phyloP scores from a whole-genome alignment of 2,329 filamentous ascomycete species.

The Calonectria fujianensis region DNA sequence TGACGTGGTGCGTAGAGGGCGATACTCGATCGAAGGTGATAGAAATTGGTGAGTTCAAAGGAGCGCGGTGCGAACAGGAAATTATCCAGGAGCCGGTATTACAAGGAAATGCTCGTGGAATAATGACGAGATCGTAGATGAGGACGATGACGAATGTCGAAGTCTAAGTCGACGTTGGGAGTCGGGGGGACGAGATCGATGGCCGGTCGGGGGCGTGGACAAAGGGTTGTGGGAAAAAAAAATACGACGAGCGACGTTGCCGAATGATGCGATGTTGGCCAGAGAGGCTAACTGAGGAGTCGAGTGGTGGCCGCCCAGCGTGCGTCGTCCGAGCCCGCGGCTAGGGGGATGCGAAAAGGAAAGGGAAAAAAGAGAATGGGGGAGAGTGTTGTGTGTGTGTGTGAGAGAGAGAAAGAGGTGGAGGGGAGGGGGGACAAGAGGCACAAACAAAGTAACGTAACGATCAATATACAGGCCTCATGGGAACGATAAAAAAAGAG shows the following conservation, averaged over 20 bases:
- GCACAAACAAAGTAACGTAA: slow-evolving; percentile 57
- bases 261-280: slow-evolving; percentile 50
- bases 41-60: slow-evolving; percentile 51
- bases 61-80: slow-evolving; percentile 55
- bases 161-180: slow-evolving; percentile 30
- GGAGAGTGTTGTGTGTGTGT: slow-evolving; percentile 29
- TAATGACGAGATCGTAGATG: slow-evolving; percentile 47
- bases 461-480: slow-evolving; percentile 63
- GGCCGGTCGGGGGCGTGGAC: slow-evolving; percentile 43
- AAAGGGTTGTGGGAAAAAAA: slow-evolving; percentile 38
- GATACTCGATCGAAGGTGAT: slow-evolving; percentile 49
- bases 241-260: slow-evolving; percentile 36
- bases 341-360: slow-evolving; percentile 51
- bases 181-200: slow-evolving; percentile 49
- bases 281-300: slow-evolving; percentile 50
- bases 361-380: slow-evolving; percentile 45
- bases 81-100: slow-evolving; percentile 59
- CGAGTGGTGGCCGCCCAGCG: slow-evolving; percentile 53
- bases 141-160: slow-evolving; percentile 34
- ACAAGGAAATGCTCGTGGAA: slow-evolving; percentile 58
- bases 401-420: slow-evolving; percentile 36
- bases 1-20: slow-evolving; percentile 46
- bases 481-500: slow-evolving; percentile 52
- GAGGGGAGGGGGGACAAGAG: slow-evolving; percentile 50
- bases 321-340: slow-evolving; percentile 57